These are phyloP conservation scores for Neopestalotiopsis sp. DNA, from an alignment of 2,329 filamentous ascomycete species.

Conservation along the genomic window DNA sequence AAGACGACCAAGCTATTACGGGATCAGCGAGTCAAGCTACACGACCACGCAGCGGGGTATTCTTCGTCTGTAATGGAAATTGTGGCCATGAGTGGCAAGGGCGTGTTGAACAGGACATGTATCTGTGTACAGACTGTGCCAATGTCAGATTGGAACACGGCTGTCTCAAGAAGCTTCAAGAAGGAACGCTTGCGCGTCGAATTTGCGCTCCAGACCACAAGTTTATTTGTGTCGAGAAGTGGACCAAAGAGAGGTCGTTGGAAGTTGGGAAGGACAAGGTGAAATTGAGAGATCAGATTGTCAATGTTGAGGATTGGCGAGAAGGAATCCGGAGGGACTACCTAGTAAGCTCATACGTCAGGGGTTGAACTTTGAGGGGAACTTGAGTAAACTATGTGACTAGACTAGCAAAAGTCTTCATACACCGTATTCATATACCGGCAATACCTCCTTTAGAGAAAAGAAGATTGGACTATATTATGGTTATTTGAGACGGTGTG, in stretches of 20 bases:
- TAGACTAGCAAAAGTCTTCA: no score
- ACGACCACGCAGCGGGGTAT: neutral
- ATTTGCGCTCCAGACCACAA: neutral
- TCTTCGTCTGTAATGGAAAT: neutral
- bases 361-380: no score
- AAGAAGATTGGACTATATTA: no score
- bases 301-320: neutral
- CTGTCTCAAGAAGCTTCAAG: neutral
- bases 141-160: neutral
- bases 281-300: neutral
- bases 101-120: neutral
- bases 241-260: neutral
- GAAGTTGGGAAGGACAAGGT: neutral
- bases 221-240: neutral
- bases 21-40: neutral
- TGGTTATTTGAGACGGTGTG: no score
- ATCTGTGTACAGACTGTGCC: neutral
- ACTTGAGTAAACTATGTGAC: no score
- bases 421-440: no score
- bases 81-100: neutral
- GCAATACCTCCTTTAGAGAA: no score
- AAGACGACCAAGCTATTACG: neutral
- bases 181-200: neutral
- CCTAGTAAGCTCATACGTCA: neutral
- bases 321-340: neutral